Base-by-base conservation (phyloP, 2,329 filamentous ascomycete species). In the Raffaelea deltoideospora region DNA sequence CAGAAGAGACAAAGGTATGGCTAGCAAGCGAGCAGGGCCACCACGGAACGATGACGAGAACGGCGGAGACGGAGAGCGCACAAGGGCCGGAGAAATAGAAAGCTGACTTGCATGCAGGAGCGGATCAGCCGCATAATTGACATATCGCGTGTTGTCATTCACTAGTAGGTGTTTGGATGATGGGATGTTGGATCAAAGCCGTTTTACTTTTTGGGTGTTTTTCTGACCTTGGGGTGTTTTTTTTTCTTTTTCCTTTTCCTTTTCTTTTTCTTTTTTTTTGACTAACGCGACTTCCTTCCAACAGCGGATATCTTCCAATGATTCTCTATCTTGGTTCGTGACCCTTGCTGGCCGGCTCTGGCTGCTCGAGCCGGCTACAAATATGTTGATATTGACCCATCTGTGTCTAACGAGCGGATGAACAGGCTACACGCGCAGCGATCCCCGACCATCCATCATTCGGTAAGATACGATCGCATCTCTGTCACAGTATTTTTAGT, bases 111-210 rank as follows among this genome's bases (percentile, higher is more conserved):
- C 18, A 13, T 11, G 4, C 15, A 95, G 88, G 90, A 98, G 79
- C 86, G 90, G 69, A 94, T 98, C 63, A 79, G 83, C 54, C 88
- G 87, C 69, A 72, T 96, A 65, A 90, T 98, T 58, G 90, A 96
- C 61, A 67, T 95, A 58, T 90, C 86, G 44, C 77, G 87, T 53
- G 79, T 95, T 52, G 86, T 83, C 41, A 81, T 98, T 54, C 90
- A 98, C 67, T 98, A 96, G 85, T 92, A 74, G 47, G 80, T 55
- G 21, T n/a, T n/a, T n/a, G n/a, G n/a, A n/a, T n/a, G n/a, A n/a
- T n/a, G n/a, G n/a, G n/a, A n/a, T n/a, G n/a, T n/a, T n/a, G n/a
- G n/a, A n/a, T n/a, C n/a, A n/a, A n/a, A n/a, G n/a, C n/a, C n/a
- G n/a, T n/a, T n/a, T n/a, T n/a, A n/a, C n/a, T n/a, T n/a, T n/a